These are phyloP conservation scores for Beta lomatogona DNA, from an alignment of 179 eudicot species.

Conservation along the genomic window DNA sequence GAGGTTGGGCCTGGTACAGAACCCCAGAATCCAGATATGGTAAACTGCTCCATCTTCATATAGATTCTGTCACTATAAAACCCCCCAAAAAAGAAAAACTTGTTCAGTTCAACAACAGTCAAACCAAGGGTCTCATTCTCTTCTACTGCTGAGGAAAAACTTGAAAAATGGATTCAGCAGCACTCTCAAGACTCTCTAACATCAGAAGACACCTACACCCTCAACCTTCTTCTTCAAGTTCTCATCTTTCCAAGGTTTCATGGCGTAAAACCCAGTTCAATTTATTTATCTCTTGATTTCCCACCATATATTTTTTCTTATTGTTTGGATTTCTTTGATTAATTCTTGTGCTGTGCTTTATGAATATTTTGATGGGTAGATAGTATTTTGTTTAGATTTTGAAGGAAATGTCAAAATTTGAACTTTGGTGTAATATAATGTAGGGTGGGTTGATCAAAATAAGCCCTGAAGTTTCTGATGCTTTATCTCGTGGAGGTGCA, in stretches of 20 bases:
- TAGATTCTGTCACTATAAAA: too few relatives aligned
- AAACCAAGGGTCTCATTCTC: too few relatives aligned
- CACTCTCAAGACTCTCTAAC: slow-evolving; percentile 31
- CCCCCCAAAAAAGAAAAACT: too few relatives aligned
- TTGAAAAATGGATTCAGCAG: slow-evolving; percentile 34
- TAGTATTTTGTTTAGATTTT: not conserved
- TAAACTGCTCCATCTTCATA: too few relatives aligned
- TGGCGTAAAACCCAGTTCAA: not conserved
- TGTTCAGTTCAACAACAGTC: too few relatives aligned
- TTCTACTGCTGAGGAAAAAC: too few relatives aligned
- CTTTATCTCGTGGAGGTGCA: slow-evolving; percentile 43
- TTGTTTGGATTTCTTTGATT: not conserved
- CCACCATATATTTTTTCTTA: too few relatives aligned
- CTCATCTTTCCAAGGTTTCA: slow-evolving; percentile 15
- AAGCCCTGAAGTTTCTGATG: slow-evolving; percentile 43
- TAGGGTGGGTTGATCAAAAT: slow-evolving; percentile 35
- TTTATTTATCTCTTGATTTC: not conserved
- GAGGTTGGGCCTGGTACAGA: too few relatives aligned
- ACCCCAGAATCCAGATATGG: too few relatives aligned
- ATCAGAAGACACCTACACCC: slow-evolving; percentile 35
- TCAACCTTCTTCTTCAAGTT: slow-evolving; percentile 17
- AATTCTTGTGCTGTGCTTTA: not conserved
- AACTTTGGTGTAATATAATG: not conserved
- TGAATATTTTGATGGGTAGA: not conserved
- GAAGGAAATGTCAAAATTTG: not conserved